Evolutionary conservation across 2,329 filamentous ascomycete species (phyloP).

Genomic region (Neonectria sp.): DNA sequence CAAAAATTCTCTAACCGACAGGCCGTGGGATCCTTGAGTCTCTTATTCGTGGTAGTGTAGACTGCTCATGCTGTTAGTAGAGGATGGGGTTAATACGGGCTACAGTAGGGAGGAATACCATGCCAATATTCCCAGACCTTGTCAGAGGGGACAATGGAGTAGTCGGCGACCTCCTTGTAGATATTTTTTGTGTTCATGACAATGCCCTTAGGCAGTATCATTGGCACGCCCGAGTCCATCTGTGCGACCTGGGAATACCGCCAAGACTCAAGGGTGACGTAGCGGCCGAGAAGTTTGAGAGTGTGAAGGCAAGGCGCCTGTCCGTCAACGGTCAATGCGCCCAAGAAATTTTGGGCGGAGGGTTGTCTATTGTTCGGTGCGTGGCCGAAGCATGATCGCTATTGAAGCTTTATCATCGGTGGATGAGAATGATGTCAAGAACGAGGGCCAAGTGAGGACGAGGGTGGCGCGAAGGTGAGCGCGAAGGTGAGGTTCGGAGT

Average conservation of each 20-base stretch:
- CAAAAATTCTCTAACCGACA: slow-evolving; percentile 76
- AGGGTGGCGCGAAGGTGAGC: neutral
- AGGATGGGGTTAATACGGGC: slow-evolving; percentile 26
- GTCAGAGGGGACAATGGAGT: slow-evolving; percentile 64
- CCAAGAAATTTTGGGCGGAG: slow-evolving; percentile 28
- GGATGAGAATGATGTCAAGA: neutral
- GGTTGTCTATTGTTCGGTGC: slow-evolving; percentile 36
- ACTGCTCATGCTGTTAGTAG: slow-evolving; percentile 56
- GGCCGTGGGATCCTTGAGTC: slow-evolving; percentile 73
- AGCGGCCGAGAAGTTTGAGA: slow-evolving; percentile 9
- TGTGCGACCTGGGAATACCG: slow-evolving; percentile 21
- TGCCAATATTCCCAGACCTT: slow-evolving; percentile 71
- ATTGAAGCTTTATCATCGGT: slow-evolving; percentile 1
- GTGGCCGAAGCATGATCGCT: slow-evolving; percentile 44
- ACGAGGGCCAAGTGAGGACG: neutral
- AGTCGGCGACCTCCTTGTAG: slow-evolving; percentile 69
- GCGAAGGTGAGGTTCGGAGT: slow-evolving; percentile 4
- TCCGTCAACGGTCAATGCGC: slow-evolving; percentile 33
- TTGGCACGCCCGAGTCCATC: slow-evolving; percentile 56
- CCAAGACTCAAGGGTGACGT: slow-evolving; percentile 21
- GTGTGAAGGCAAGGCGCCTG: slow-evolving; percentile 9
- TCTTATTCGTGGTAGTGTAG: slow-evolving; percentile 72
- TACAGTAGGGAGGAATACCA: slow-evolving; percentile 57
- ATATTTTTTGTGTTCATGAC: slow-evolving; percentile 68
- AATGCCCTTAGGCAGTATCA: slow-evolving; percentile 71